Evolutionary conservation across 2,329 filamentous ascomycete genomes (phyloP).

Genomic region (Phaeosphaeriaceae sp.): DNA sequence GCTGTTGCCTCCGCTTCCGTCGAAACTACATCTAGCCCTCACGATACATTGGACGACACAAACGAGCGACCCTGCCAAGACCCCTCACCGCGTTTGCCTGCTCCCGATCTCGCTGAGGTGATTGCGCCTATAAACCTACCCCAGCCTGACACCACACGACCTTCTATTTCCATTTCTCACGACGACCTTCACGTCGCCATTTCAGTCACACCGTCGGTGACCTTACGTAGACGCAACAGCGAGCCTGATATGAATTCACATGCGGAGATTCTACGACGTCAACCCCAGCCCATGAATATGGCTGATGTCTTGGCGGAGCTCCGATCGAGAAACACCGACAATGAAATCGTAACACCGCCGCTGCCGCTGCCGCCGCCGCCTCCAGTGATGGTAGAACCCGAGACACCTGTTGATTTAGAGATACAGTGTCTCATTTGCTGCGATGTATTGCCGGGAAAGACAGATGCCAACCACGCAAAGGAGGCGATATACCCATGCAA

Average conservation of each 20-base stretch:
- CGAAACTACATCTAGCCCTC: constrained; percentile 10
- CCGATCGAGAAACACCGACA: constrained; percentile 3
- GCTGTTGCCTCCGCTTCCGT: constrained; percentile 26
- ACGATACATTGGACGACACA: constrained; percentile 12
- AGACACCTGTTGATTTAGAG: too few species aligned
- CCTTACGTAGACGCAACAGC: constrained; percentile 19
- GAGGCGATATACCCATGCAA: constrained; percentile 39
- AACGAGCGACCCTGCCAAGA: constrained; percentile 20
- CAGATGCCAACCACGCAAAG: constrained; percentile 7
- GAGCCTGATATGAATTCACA: constrained; percentile 7
- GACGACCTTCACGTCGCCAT: constrained; percentile 16
- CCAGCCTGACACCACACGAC: background rate
- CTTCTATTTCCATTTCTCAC: background rate
- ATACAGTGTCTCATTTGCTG: constrained; percentile 37
- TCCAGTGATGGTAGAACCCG: too few species aligned
- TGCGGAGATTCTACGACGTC: background rate
- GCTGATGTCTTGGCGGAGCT: constrained; percentile 7
- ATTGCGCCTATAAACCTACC: background rate
- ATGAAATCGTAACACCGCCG: too few species aligned
- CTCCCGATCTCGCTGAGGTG: too few species aligned
- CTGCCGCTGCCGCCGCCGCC: too few species aligned
- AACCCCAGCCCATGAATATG: background rate
- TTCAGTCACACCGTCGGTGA: constrained; percentile 1
- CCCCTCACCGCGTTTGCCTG: background rate
- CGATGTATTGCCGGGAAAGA: constrained; percentile 11